Evolutionary conservation across 306 rosid genomes (phyloP).

Genomic region (Betula pendula): DNA sequence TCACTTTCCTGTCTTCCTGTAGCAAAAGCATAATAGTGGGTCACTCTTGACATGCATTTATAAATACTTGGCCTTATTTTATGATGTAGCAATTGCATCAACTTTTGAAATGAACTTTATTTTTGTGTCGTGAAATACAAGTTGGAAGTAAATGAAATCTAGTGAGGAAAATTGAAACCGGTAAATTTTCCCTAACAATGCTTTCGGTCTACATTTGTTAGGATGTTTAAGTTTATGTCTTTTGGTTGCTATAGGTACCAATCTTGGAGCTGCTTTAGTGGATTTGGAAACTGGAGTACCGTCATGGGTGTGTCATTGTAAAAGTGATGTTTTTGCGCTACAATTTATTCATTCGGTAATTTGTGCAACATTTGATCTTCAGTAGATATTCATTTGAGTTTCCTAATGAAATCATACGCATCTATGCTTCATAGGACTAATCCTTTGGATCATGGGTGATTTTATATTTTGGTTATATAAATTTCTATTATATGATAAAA

Average conservation of each 20-base stretch:
- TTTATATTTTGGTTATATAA: neutral
- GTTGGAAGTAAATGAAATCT: neutral
- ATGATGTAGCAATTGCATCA: neutral
- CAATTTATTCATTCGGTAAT: constrained; percentile 78
- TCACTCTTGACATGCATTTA: neutral
- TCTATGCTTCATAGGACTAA: constrained; percentile 7
- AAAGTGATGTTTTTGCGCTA: constrained; percentile 88
- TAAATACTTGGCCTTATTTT: neutral
- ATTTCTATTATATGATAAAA: no score
- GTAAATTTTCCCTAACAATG: no score
- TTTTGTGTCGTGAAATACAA: neutral
- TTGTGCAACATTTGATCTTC: constrained; percentile 7
- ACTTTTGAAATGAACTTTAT: neutral
- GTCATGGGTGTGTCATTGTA: constrained; percentile 70
- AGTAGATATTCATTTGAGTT: neutral
- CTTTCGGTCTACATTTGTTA: no score
- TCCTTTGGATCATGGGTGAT: constrained; percentile 3
- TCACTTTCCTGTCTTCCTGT: neutral
- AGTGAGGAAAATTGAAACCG: no score
- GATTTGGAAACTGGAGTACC: constrained; percentile 63
- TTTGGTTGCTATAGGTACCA: constrained; percentile 57
- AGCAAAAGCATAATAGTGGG: neutral
- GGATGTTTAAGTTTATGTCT: neutral
- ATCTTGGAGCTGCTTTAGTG: constrained; percentile 71
- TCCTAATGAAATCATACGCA: neutral